Conservation (phyloP, 257 asterid species). For the Przewalskia tangutica region DNA sequence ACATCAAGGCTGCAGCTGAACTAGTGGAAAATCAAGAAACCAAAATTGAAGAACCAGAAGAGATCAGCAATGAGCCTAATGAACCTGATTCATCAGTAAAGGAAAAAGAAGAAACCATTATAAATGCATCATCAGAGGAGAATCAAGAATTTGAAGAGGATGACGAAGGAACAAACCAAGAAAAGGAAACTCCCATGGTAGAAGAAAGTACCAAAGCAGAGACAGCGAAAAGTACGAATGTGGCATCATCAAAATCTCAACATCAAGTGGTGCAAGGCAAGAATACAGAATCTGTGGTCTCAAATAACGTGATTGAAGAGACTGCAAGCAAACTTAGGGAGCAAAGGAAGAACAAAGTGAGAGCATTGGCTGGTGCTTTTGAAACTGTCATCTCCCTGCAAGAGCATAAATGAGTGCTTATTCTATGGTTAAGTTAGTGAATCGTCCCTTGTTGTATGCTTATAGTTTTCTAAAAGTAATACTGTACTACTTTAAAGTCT, state of each 20-base stretch:
- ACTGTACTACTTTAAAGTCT: background rate
- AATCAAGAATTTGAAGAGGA: slow-evolving; percentile 1
- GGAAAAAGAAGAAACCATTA: background rate
- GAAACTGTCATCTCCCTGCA: slow-evolving; percentile 60
- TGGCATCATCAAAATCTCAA: slow-evolving; percentile 9
- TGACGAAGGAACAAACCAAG: background rate
- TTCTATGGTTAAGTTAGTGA: background rate
- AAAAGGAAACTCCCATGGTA: background rate
- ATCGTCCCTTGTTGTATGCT: background rate
- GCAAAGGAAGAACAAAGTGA: slow-evolving; percentile 63
- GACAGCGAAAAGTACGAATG: slow-evolving; percentile 6
- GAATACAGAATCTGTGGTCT: slow-evolving; percentile 27
- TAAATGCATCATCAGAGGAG: slow-evolving; percentile 1
- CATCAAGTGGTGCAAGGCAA: slow-evolving; percentile 25
- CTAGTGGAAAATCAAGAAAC: slow-evolving; percentile 8
- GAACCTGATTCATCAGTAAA: background rate
- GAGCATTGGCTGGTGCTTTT: slow-evolving; percentile 79
- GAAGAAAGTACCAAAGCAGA: slow-evolving; percentile 8
- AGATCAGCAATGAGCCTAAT: background rate
- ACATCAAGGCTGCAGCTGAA: slow-evolving; percentile 7
- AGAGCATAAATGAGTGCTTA: slow-evolving; percentile 29
- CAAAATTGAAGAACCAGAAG: slow-evolving; percentile 15
- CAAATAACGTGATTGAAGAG: slow-evolving; percentile 66
- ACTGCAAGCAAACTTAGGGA: slow-evolving; percentile 50
- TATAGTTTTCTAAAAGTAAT: background rate